Evolutionary conservation across 1,139 yeast species (phyloP).

Genomic region (Candida mesenterica): DNA sequence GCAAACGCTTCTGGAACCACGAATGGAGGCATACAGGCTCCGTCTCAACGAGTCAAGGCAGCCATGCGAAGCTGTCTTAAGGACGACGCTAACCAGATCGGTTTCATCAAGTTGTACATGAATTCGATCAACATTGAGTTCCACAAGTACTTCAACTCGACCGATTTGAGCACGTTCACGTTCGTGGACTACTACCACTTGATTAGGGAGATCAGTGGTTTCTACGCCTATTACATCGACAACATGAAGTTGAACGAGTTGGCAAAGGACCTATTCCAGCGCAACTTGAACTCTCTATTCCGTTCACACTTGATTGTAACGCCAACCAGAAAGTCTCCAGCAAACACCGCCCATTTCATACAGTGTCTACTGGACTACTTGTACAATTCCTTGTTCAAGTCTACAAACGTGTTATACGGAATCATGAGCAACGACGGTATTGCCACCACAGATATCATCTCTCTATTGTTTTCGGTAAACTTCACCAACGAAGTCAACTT

Average conservation of each 20-base stretch:
- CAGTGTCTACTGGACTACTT: constrained; percentile 10
- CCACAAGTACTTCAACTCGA: constrained; percentile 8
- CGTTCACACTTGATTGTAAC: constrained; percentile 14
- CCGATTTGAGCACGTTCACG: constrained; percentile 7
- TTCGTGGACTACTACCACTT: constrained; percentile 14
- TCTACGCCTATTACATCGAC: constrained; percentile 18
- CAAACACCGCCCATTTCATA: constrained; percentile 7
- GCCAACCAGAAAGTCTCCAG: constrained; percentile 1
- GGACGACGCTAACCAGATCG: constrained; percentile 32
- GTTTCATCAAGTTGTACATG: constrained; percentile 35
- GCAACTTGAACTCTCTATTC: constrained; percentile 29
- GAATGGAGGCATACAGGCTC: constrained; percentile 19
- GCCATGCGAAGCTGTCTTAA: constrained; percentile 42
- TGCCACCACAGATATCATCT: constrained; percentile 11
- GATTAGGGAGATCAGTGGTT: constrained; percentile 16
- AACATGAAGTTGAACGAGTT: constrained; percentile 21
- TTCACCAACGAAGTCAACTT: constrained; percentile 34
- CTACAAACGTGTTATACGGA: not conserved
- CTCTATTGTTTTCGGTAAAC: constrained; percentile 25
- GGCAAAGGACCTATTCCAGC: constrained; percentile 22
- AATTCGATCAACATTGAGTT: constrained; percentile 27
- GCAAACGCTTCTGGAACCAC: constrained; percentile 4
- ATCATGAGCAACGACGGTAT: not conserved
- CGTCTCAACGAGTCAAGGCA: constrained; percentile 35
- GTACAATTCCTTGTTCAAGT: constrained; percentile 8